Evolutionary conservation across 495 filamentous ascomycete species (phyloP), one percentile per base, ranked within the genome.

Genomic region (Hypomontagnella submonticulosa): DNA sequence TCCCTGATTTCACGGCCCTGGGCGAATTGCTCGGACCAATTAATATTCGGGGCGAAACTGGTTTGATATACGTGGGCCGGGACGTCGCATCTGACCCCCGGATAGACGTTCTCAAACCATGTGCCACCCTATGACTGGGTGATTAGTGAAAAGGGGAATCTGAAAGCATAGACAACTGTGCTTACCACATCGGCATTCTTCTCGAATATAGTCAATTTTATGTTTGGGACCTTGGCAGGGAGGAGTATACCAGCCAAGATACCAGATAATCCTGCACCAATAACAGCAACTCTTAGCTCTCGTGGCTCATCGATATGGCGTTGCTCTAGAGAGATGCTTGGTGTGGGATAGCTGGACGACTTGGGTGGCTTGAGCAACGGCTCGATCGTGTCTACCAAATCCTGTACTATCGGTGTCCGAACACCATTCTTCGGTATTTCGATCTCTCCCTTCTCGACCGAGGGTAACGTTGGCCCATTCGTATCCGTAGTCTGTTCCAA

Each of bases 21-120:
- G 1, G 89, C 85, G 58, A 87, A 91, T 54, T 88, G 81, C 62
- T 87, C 81, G 0, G 80, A 81, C 89, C 89, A 92, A 68, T 88
- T 78, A 0, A 81, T 80, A 57, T 90, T 90, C 2, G 88, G 87
- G 10, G 80, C 78, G 66, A 90, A 91, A 15, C 81, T 83, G 2
- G 84, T 84, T 68, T 90, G 87, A 69, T 92, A 92, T 11, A 84
- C 84, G 77, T 92, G 88, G 1, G 89, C 80, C 5, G 88, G 88
- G n/a, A 90, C 85, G 73, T 91, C 89, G 69, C 84, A 87, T 13
- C 83, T 82, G n/a, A 87, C 85, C 15, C 89, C 88, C 0, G 88
- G 87, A 70, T 92, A 91, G 58, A 80, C 77, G 53, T 91, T 91
- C 72, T 90, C 88, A 41, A 84, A 85, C 89, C 89, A 92, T 0